phyloP scores from a whole-genome alignment of 2,329 filamentous ascomycete genomes.

The Cercospora citrullina region DNA sequence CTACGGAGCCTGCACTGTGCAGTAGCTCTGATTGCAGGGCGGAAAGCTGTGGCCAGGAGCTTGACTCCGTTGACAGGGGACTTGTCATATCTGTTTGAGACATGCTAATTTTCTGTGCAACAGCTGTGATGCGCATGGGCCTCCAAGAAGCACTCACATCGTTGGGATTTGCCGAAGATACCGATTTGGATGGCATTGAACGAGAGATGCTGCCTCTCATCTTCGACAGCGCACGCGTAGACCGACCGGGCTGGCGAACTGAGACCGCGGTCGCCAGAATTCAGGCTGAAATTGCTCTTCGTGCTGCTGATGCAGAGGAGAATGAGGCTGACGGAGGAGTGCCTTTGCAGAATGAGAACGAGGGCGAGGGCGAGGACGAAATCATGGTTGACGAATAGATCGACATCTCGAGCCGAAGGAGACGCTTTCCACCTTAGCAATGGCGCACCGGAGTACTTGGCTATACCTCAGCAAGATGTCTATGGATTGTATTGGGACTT shows the following conservation, averaged over 20 bases:
- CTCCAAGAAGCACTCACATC: slow-evolving; percentile 8
- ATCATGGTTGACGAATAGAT: slow-evolving; percentile 20
- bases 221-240: slow-evolving; percentile 5
- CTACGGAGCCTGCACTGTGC: background rate
- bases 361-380: background rate
- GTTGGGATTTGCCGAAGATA: background rate
- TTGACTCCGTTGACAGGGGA: background rate
- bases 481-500: background rate
- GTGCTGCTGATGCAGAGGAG: background rate
- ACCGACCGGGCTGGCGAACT: slow-evolving; percentile 4
- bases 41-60: background rate
- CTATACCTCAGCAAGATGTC: background rate
- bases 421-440: background rate
- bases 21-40: background rate
- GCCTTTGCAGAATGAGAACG: background rate
- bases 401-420: background rate
- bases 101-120: background rate
- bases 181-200: background rate
- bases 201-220: slow-evolving; percentile 8
- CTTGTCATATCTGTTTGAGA: background rate
- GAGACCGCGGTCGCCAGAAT: slow-evolving; percentile 8
- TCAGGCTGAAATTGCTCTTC: slow-evolving; percentile 3
- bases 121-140: background rate
- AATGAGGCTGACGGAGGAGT: background rate
- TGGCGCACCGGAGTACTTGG: background rate